A percentile compares a stretch with the other conserved stretches of the same genome.
These are phyloP conservation scores for Sistotremastrum suecicum DNA, from an alignment of 768 basidiomycete genomes.

Conservation along the genomic window DNA sequence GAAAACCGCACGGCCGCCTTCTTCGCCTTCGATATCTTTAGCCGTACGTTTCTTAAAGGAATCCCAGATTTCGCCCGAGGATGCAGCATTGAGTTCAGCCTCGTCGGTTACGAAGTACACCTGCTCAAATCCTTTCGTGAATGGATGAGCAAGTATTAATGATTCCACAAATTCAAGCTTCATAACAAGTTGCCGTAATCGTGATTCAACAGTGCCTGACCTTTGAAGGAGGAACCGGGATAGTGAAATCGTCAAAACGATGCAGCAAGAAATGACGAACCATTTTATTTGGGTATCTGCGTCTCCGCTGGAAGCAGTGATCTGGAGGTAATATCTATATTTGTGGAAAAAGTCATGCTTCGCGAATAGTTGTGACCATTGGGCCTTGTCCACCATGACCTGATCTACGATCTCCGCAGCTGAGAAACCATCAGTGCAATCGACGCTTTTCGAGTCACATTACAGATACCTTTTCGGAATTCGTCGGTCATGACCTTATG, in stretches of 20 bases:
- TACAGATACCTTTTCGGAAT: conserved; percentile 66
- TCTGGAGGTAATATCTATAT: conserved; percentile 92
- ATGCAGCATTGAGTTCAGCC: conserved; percentile 68
- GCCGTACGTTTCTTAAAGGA: conserved; percentile 57
- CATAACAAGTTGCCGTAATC: conserved; percentile 91
- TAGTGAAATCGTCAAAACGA: background rate
- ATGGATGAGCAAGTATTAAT: conserved; percentile 85
- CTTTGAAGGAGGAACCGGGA: conserved; percentile 20
- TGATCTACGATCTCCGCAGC: conserved; percentile 90
- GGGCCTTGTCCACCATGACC: conserved; percentile 69
- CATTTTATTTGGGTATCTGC: conserved; percentile 86
- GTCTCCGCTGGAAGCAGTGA: conserved; percentile 80
- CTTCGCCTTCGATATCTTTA: conserved; percentile 64
- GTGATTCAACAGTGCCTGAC: conserved; percentile 98
- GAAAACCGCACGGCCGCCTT: conserved; percentile 66
- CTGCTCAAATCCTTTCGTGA: conserved; percentile 88
- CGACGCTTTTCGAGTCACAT: background rate
- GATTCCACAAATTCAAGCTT: conserved; percentile 95
- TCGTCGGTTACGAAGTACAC: conserved; percentile 73
- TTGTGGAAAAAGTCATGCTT: conserved; percentile 97
- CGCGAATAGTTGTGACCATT: conserved; percentile 88
- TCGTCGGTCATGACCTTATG: conserved; percentile 95
- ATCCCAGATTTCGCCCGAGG: conserved; percentile 75
- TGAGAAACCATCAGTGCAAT: conserved; percentile 17
- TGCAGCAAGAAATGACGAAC: conserved; percentile 28